Evolutionary conservation across 2,329 filamentous ascomycete species (phyloP), one percentile per base, ranked within the genome.

Genomic region (Ascochyta fabae): DNA sequence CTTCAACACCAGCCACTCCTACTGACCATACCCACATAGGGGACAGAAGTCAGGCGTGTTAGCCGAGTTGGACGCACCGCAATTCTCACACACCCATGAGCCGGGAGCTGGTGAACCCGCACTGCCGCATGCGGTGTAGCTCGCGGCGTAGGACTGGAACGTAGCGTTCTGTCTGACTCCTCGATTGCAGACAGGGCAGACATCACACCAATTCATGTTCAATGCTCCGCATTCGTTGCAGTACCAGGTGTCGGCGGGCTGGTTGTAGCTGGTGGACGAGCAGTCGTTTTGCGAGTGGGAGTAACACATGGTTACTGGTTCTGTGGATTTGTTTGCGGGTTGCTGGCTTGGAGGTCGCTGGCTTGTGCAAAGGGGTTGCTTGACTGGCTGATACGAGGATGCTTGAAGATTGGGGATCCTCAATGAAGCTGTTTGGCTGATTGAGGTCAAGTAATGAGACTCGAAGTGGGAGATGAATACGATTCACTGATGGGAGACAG

Each of bases 231-330:
- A 57, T 7, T 53, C 38, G 10, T 1, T 15, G 48, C 54, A 57
- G 35, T 57, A 52, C 54, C 54, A 57, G 16, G 36, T 53, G 16
- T 57, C 54, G 13, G n/a, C 1, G 5, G 42, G 53, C 12, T 42
- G 29, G 12, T n/a, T 3, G 51, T 40, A 43, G 29, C 3, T 38
- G 38, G 3, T 16, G 27, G 16, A 16, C 6, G 24, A 9, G 4
- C 9, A 8, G 16, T 33, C 3, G n/a, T 1, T 22, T 6, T n/a
- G 13, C 7, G 9, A 4, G 16, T 48, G 33, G 4, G 39, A 13
- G 40, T 13, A n/a, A 7, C 23, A 45, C 46, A 46, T 55, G 52
- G n/a, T 27, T 27, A 22, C 2, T 40, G 38, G 9, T 22, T 19
- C 16, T 19, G 4, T 22, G 10, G 15, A 16, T 4, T 38, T 19